phyloP scores from a whole-genome alignment of 805 yeast species.

The Nakazawaea populi region DNA sequence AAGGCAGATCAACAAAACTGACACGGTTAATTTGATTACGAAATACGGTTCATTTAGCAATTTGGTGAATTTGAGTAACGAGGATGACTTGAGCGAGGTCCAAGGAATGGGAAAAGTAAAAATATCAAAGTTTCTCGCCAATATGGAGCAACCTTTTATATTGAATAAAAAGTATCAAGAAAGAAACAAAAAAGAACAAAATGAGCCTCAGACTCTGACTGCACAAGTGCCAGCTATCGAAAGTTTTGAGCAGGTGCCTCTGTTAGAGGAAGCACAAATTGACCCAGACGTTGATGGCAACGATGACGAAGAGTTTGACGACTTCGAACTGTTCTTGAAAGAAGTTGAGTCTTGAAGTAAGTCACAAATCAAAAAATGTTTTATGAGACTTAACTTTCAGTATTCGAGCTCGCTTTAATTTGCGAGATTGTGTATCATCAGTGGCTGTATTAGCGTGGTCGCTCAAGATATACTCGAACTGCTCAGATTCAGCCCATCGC shows the following conservation, averaged over 20 bases:
- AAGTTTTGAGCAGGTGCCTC: no score
- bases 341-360: neutral
- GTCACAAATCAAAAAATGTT: conserved; percentile 3
- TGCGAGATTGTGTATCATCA: neutral
- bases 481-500: neutral
- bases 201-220: no score
- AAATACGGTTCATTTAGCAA: conserved; percentile 39
- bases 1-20: conserved; percentile 46
- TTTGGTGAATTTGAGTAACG: conserved; percentile 29
- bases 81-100: conserved; percentile 25
- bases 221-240: neutral
- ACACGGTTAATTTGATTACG: conserved; percentile 43
- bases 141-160: conserved; percentile 45
- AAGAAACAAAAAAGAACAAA: neutral
- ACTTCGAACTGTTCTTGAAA: conserved; percentile 8
- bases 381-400: neutral
- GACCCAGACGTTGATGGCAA: neutral
- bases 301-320: conserved; percentile 4
- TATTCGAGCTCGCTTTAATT: neutral
- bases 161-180: conserved; percentile 31
- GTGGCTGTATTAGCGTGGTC: neutral
- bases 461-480: neutral
- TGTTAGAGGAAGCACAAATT: no score
- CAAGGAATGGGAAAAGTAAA: conserved; percentile 47
- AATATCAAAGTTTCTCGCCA: conserved; percentile 30